These are phyloP conservation scores for Roridomyces roridus DNA, from an alignment of 768 basidiomycete genomes.

Conservation along the genomic window DNA sequence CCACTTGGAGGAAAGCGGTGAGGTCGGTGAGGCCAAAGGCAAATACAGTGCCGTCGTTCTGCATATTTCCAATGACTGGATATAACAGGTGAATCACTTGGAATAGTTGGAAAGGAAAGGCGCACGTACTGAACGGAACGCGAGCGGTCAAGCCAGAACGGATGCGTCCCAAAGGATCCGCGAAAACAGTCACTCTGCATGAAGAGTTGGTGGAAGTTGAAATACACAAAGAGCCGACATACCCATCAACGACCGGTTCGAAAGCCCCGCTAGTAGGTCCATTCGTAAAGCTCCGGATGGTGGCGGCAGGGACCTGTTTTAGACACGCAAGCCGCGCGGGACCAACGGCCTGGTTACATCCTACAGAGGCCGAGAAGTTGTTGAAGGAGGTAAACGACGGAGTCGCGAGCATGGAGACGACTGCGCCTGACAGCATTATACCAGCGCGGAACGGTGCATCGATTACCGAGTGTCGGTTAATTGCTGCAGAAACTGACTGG, in stretches of 20 bases:
- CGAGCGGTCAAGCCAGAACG: slow-evolving; percentile 18
- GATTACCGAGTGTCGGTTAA: not conserved
- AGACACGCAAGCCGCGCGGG: slow-evolving; percentile 28
- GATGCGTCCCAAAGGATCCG: slow-evolving; percentile 25
- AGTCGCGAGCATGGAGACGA: not conserved
- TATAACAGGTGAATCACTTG: no score
- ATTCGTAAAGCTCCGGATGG: slow-evolving; percentile 23
- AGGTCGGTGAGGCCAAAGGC: slow-evolving; percentile 20
- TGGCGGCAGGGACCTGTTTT: slow-evolving; percentile 23
- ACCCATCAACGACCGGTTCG: slow-evolving; percentile 16
- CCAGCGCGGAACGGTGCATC: slow-evolving; percentile 18
- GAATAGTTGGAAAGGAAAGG: no score
- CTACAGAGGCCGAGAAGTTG: slow-evolving; percentile 15
- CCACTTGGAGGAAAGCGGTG: slow-evolving; percentile 10
- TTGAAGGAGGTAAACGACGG: slow-evolving; percentile 17
- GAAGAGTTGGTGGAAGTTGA: no score
- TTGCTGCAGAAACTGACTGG: not conserved
- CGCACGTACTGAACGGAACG: slow-evolving; percentile 24
- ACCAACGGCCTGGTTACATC: slow-evolving; percentile 27
- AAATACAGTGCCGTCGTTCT: slow-evolving; percentile 27
- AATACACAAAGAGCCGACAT: no score
- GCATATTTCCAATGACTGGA: slow-evolving; percentile 27
- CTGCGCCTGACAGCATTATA: slow-evolving; percentile 18
- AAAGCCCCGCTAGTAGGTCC: slow-evolving; percentile 15
- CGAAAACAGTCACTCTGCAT: slow-evolving; percentile 9